A percentile compares a stretch with the other conserved stretches of the same genome.
Conservation (phyloP, 1,139 yeast genomes). For the Candida sojae region DNA sequence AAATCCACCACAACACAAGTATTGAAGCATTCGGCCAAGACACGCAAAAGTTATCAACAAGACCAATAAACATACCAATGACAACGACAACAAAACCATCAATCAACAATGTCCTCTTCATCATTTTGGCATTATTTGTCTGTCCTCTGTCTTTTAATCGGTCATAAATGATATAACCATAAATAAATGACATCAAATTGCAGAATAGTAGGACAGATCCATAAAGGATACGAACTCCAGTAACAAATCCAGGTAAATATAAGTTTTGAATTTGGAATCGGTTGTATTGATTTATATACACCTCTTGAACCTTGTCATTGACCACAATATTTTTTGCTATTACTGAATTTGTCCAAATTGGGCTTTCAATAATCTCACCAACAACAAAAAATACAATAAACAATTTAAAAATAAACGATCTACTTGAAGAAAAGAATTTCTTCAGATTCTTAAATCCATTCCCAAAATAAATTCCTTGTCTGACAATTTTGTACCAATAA, state of each 20-base stretch:
- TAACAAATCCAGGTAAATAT: too few species aligned
- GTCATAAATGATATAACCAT: background rate
- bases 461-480: background rate
- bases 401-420: too few species aligned
- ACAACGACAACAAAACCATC: background rate
- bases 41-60: background rate
- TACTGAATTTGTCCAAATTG: too few species aligned
- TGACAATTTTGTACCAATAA: background rate
- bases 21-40: too few species aligned
- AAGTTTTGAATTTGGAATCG: too few species aligned
- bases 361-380: too few species aligned
- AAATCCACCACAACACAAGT: background rate
- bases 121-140: background rate
- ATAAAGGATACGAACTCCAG: background rate
- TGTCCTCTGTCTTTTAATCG: background rate
- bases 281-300: background rate
- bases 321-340: background rate
- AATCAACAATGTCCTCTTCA: conserved; percentile 2
- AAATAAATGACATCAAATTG: background rate
- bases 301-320: background rate
- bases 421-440: background rate
- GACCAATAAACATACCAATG: background rate
- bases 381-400: too few species aligned
- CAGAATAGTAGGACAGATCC: too few species aligned
- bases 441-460: conserved; percentile 1